Conservation (phyloP, 108 stramenopile genomes). For the Cyclotella kingstonii region DNA sequence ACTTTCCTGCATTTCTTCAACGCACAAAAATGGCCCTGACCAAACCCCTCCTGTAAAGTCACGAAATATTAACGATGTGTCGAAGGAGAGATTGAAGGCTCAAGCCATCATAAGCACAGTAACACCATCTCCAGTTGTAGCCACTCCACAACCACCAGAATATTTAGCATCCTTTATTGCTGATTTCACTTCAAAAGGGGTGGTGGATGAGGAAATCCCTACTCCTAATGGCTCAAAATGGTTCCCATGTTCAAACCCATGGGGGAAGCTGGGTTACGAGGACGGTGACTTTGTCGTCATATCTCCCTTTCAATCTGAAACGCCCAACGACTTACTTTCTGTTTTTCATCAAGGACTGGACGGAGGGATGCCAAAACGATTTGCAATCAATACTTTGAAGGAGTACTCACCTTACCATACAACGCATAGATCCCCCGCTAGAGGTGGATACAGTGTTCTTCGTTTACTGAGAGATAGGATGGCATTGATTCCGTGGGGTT, state of each 20-base stretch:
- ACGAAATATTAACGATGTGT: too few species aligned
- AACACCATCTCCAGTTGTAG: constrained; percentile 16
- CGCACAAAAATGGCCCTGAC: background rate
- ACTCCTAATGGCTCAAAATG: constrained; percentile 40
- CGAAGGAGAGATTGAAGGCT: too few species aligned
- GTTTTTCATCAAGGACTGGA: constrained; percentile 19
- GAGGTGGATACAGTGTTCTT: constrained; percentile 58
- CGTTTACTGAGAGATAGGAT: constrained; percentile 54
- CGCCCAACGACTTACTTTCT: constrained; percentile 30
- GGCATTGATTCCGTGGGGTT: constrained; percentile 65
- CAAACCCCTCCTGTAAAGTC: constrained; percentile 8
- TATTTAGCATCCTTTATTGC: constrained; percentile 20
- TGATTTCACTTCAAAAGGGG: constrained; percentile 19
- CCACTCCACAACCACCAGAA: constrained; percentile 2
- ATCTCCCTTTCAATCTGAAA: constrained; percentile 43
- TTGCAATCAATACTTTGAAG: constrained; percentile 51
- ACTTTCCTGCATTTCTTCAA: background rate
- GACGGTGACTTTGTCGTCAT: constrained; percentile 69
- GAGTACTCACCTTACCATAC: constrained; percentile 48
- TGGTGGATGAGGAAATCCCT: constrained; percentile 9
- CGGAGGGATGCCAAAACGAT: constrained; percentile 41
- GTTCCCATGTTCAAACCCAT: constrained; percentile 61
- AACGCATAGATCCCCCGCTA: constrained; percentile 57
- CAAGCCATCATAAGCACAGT: background rate
- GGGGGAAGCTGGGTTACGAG: constrained; percentile 57